Evolutionary conservation across 2,329 filamentous ascomycete species (phyloP).

Genomic region (Alternaria brassicicola): DNA sequence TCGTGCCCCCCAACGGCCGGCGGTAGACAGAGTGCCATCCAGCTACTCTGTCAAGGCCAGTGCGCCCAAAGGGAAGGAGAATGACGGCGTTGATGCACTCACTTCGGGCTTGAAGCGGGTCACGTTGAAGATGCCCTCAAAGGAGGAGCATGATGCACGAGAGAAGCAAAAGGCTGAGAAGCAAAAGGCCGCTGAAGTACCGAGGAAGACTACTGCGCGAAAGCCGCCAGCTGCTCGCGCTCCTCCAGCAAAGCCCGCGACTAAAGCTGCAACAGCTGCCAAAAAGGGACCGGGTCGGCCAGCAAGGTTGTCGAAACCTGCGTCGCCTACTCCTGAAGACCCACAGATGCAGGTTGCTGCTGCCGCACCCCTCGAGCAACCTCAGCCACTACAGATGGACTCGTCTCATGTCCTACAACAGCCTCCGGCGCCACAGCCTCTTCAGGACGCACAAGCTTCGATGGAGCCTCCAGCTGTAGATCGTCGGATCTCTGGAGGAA

Average conservation of each 20-base stretch:
- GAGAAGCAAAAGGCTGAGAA: constrained; percentile 55
- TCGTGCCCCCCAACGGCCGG: constrained; percentile 43
- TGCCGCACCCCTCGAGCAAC: constrained; percentile 33
- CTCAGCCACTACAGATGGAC: constrained; percentile 33
- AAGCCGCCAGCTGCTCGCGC: constrained; percentile 32
- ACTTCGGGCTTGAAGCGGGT: constrained; percentile 62
- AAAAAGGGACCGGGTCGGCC: constrained; percentile 37
- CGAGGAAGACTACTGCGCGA: constrained; percentile 39
- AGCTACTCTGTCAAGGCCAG: constrained; percentile 36
- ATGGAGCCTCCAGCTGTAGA: constrained; percentile 1
- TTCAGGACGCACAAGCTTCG: not conserved
- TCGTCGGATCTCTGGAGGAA: constrained; percentile 25
- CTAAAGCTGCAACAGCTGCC: constrained; percentile 22
- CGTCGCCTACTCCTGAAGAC: constrained; percentile 39
- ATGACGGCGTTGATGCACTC: constrained; percentile 56
- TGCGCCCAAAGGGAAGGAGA: constrained; percentile 32
- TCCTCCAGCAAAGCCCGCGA: constrained; percentile 16
- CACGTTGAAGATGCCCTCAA: constrained; percentile 63
- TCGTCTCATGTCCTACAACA: constrained; percentile 14
- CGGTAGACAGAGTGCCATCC: constrained; percentile 52
- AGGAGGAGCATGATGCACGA: constrained; percentile 62
- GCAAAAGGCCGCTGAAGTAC: constrained; percentile 43
- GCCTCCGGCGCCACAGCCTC: not conserved
- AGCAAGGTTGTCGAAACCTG: constrained; percentile 32
- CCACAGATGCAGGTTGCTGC: constrained; percentile 32